phyloP scores from a whole-genome alignment of 2,329 filamentous ascomycete genomes.

The Blumeriella jaapii region DNA sequence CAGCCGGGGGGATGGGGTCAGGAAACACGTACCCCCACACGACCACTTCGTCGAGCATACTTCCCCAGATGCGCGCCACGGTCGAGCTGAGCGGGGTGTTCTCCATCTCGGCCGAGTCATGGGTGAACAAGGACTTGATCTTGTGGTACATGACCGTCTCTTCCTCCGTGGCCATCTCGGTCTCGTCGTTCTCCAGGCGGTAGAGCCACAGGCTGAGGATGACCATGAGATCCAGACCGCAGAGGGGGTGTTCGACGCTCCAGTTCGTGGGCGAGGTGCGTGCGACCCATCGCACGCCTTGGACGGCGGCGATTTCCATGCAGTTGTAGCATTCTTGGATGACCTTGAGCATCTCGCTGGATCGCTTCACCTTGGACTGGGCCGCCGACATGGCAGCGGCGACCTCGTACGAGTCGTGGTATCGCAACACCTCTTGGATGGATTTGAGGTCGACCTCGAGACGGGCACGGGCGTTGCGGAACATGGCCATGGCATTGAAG shows the following conservation, averaged over 20 bases:
- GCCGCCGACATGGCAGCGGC: slow-evolving; percentile 93
- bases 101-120: slow-evolving; percentile 74
- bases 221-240: slow-evolving; percentile 93
- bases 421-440: slow-evolving; percentile 86
- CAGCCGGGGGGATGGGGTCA: not conserved
- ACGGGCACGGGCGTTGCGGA: slow-evolving; percentile 82
- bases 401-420: slow-evolving; percentile 95
- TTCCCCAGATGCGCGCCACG: slow-evolving; percentile 90
- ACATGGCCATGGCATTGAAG: slow-evolving; percentile 97
- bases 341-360: slow-evolving; percentile 95
- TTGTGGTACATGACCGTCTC: slow-evolving; percentile 88
- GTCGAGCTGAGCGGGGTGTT: slow-evolving; percentile 84
- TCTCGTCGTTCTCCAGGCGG: slow-evolving; percentile 94
- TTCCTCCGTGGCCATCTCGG: slow-evolving; percentile 70
- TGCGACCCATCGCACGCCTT: slow-evolving; percentile 97
- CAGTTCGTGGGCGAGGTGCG: slow-evolving; percentile 95
- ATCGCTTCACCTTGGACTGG: slow-evolving; percentile 86
- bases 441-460: slow-evolving; percentile 92
- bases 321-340: slow-evolving; percentile 97
- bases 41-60: slow-evolving; percentile 96
- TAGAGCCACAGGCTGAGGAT: slow-evolving; percentile 97
- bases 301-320: slow-evolving; percentile 87
- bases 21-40: slow-evolving; percentile 83
- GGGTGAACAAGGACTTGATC: slow-evolving; percentile 79
- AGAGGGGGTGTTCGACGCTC: slow-evolving; percentile 96